These are phyloP conservation scores for Glycine soja DNA, from an alignment of 306 rosid genomes.

Conservation along the genomic window DNA sequence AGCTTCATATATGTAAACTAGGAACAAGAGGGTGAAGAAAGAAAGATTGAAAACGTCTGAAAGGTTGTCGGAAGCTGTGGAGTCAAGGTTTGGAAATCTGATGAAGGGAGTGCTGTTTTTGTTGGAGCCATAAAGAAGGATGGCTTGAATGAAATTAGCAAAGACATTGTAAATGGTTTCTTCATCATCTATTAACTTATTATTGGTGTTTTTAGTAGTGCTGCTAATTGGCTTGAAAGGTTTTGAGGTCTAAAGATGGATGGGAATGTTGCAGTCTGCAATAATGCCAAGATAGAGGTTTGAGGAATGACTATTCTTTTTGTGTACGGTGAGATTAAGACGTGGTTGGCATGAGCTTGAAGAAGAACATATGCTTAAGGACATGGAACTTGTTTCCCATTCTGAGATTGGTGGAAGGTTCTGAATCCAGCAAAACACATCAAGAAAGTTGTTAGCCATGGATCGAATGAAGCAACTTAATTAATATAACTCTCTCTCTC, in stretches of 20 bases:
- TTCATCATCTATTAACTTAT: slow-evolving; percentile 50
- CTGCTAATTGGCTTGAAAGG: slow-evolving; percentile 53
- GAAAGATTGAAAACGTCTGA: slow-evolving; percentile 67
- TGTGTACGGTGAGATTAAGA: slow-evolving; percentile 62
- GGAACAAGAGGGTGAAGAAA: slow-evolving; percentile 71
- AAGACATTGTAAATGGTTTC: slow-evolving; percentile 62
- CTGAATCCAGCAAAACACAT: slow-evolving; percentile 77
- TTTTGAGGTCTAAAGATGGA: slow-evolving; percentile 85
- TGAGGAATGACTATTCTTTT: slow-evolving; percentile 50
- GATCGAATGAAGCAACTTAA: slow-evolving; percentile 4
- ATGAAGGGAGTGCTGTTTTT: slow-evolving; percentile 51
- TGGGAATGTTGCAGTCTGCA: slow-evolving; percentile 63
- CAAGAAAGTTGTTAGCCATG: slow-evolving; percentile 74
- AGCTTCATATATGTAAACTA: slow-evolving; percentile 78
- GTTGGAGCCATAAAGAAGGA: slow-evolving; percentile 73
- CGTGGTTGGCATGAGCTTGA: slow-evolving; percentile 66
- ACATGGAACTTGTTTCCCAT: slow-evolving; percentile 66
- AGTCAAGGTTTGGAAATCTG: slow-evolving; percentile 61
- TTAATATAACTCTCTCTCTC: not conserved
- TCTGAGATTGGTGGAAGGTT: slow-evolving; percentile 77
- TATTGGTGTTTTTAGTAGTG: slow-evolving; percentile 35
- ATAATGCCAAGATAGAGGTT: slow-evolving; percentile 58
- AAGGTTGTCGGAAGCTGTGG: slow-evolving; percentile 41
- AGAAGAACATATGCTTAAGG: slow-evolving; percentile 54
- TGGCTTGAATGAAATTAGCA: slow-evolving; percentile 64